phyloP scores from a whole-genome alignment of 139 green algal species.

The Chlamydomonas asymmetrica region DNA sequence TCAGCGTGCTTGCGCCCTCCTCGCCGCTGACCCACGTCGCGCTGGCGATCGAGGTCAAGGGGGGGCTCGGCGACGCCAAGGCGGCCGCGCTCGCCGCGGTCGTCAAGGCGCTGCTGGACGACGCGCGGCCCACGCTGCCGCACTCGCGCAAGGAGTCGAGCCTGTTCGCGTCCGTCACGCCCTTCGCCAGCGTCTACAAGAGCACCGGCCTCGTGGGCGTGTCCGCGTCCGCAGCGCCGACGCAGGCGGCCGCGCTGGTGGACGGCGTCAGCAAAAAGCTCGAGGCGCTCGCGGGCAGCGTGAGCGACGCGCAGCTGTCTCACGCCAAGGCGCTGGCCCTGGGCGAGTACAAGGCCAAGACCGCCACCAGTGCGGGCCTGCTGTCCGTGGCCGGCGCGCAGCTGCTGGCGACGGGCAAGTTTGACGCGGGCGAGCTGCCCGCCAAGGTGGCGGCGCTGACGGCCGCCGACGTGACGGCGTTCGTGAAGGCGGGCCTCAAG shows the following conservation, averaged over 20 bases:
- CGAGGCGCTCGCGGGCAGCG: slow-evolving; percentile 30
- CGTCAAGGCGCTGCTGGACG: slow-evolving; percentile 54
- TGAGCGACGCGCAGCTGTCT: slow-evolving; percentile 32
- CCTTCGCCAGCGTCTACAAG: slow-evolving; percentile 46
- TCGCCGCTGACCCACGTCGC: slow-evolving; percentile 38
- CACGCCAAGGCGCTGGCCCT: slow-evolving; percentile 43
- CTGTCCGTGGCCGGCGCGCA: slow-evolving; percentile 10
- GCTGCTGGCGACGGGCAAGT: slow-evolving; percentile 41
- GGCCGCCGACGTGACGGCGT: slow-evolving; percentile 21
- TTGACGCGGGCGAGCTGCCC: slow-evolving; percentile 17
- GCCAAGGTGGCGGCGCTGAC: slow-evolving; percentile 26
- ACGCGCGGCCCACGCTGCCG: slow-evolving; percentile 42
- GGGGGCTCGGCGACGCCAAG: slow-evolving; percentile 53
- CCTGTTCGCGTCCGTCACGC: slow-evolving; percentile 22
- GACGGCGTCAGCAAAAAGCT: slow-evolving; percentile 41
- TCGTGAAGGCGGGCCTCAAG: slow-evolving; percentile 27
- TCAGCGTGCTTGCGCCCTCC: slow-evolving; percentile 38
- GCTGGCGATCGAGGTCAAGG: slow-evolving; percentile 57
- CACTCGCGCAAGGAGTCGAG: slow-evolving; percentile 26
- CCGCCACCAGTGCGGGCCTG: slow-evolving; percentile 14
- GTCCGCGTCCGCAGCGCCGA: slow-evolving; percentile 4
- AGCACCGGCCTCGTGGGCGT: slow-evolving; percentile 46
- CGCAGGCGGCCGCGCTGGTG: slow-evolving; percentile 21
- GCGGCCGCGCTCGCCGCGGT: slow-evolving; percentile 41
- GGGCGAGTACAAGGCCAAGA: slow-evolving; percentile 10